These are phyloP conservation scores for Ochetophila trinervis DNA, from an alignment of 306 rosid species.

Conservation along the genomic window DNA sequence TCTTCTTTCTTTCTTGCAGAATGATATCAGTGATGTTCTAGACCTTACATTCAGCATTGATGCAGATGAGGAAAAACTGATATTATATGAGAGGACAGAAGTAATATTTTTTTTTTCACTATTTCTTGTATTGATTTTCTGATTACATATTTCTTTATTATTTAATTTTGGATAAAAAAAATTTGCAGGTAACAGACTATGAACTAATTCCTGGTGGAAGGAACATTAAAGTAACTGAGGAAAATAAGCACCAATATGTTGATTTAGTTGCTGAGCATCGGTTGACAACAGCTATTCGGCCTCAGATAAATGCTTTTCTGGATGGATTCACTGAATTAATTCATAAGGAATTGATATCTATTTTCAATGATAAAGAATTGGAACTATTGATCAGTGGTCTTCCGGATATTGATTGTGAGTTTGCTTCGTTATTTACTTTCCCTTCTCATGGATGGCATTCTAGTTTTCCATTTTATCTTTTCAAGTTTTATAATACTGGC, in stretches of 20 bases:
- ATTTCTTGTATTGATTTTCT: neutral
- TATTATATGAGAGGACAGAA: constrained; percentile 81
- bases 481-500: constrained; percentile 2
- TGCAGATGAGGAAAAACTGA: constrained; percentile 94
- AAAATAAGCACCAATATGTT: constrained; percentile 89
- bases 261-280: constrained; percentile 91
- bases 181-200: constrained; percentile 80
- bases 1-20: constrained; percentile 44
- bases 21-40: constrained; percentile 73
- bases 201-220: constrained; percentile 96
- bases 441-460: constrained; percentile 4
- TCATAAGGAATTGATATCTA: constrained; percentile 67
- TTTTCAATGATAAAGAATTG: constrained; percentile 88
- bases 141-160: neutral
- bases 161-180: constrained; percentile 22
- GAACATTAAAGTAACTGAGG: constrained; percentile 89
- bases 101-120: constrained; percentile 36
- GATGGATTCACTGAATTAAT: constrained; percentile 83
- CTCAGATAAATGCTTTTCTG: constrained; percentile 88
- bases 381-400: constrained; percentile 93
- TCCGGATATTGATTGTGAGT: constrained; percentile 93
- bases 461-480: neutral
- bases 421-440: neutral
- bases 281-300: constrained; percentile 91
- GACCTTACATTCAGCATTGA: constrained; percentile 97